Evolutionary conservation across 495 filamentous ascomycete genomes (phyloP).

Genomic region (Trichoderma virens): DNA sequence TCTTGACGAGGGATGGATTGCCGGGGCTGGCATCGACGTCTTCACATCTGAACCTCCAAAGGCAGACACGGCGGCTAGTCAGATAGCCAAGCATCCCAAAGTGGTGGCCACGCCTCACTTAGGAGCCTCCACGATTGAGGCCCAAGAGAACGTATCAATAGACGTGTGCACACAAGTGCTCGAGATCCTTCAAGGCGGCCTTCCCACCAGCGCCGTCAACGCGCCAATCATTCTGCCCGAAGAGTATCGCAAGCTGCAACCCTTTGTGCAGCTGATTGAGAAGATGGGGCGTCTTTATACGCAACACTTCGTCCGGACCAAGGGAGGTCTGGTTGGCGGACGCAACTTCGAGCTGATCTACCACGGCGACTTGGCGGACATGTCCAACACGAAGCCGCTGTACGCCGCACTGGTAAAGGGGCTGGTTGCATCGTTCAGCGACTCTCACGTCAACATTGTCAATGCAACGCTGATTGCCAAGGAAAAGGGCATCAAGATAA

Average conservation of each 20-base stretch:
- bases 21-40: constrained; percentile 67
- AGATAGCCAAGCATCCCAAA: constrained; percentile 51
- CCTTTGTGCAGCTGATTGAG: constrained; percentile 60
- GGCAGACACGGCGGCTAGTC: constrained; percentile 42
- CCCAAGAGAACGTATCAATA: constrained; percentile 66
- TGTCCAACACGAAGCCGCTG: constrained; percentile 60
- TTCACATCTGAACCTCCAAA: constrained; percentile 62
- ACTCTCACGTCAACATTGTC: constrained; percentile 51
- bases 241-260: constrained; percentile 61
- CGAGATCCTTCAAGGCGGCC: constrained; percentile 53
- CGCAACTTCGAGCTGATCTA: constrained; percentile 63
- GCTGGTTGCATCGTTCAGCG: constrained; percentile 50
- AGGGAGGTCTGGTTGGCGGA: constrained; percentile 29
- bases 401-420: constrained; percentile 66
- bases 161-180: constrained; percentile 71
- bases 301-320: constrained; percentile 50
- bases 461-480: constrained; percentile 61
- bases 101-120: constrained; percentile 66
- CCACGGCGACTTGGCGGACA: constrained; percentile 52
- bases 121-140: constrained; percentile 66
- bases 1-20: constrained; percentile 57
- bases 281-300: constrained; percentile 64
- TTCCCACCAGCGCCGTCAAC: constrained; percentile 65
- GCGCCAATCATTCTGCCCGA: constrained; percentile 65
- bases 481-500: constrained; percentile 61